Evolutionary conservation across 2,329 filamentous ascomycete species (phyloP).

Genomic region (Exophiala sp.): DNA sequence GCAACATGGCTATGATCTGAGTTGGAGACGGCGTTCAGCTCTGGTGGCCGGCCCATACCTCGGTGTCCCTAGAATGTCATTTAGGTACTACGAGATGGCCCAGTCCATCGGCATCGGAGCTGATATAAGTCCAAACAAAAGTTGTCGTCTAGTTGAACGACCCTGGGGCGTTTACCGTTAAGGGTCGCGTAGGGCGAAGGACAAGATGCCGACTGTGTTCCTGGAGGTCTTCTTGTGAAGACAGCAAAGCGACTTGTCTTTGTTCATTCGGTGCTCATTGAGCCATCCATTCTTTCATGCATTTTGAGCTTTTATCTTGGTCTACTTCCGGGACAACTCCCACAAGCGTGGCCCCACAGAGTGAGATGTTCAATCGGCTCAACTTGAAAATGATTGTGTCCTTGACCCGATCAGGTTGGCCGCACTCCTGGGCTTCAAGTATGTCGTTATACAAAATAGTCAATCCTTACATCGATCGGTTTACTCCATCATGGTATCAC

Average conservation of each 20-base stretch:
- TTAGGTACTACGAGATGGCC: too few species aligned
- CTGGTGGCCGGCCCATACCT: neutral
- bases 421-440: neutral
- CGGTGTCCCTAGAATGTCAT: neutral
- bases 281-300: slow-evolving; percentile 21
- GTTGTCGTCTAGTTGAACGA: neutral
- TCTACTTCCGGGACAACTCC: too few species aligned
- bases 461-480: slow-evolving; percentile 9
- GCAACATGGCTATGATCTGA: slow-evolving; percentile 27
- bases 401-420: neutral
- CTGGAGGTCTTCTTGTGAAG: neutral
- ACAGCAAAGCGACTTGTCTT: neutral
- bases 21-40: slow-evolving; percentile 16
- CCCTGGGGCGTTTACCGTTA: neutral
- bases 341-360: neutral
- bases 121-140: slow-evolving; percentile 16
- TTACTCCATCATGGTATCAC: neutral
- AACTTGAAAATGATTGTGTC: neutral
- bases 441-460: slow-evolving; percentile 12
- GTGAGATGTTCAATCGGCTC: neutral
- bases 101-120: neutral
- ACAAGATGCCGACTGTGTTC: too few species aligned
- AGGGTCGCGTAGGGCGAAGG: neutral
- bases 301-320: slow-evolving; percentile 7
- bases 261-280: slow-evolving; percentile 2